phyloP scores from a whole-genome alignment of 495 filamentous ascomycete genomes.

The Cercophora samala region DNA sequence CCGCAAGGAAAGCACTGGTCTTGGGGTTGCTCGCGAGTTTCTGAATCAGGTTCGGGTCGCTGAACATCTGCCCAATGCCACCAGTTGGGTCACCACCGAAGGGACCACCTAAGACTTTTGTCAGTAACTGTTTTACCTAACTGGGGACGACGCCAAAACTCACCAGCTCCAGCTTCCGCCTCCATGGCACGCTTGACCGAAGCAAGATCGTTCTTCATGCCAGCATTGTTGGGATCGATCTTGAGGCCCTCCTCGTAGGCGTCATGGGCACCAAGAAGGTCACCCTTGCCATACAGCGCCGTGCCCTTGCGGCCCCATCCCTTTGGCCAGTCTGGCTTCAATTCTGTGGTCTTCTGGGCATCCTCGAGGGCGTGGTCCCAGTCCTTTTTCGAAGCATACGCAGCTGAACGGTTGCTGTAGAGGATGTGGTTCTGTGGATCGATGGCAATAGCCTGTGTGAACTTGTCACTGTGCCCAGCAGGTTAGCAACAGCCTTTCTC shows the following conservation, averaged over 20 bases:
- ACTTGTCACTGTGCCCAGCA: constrained; percentile 65
- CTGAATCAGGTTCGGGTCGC: constrained; percentile 80
- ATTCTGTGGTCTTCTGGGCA: constrained; percentile 84
- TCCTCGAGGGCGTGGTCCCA: constrained; percentile 82
- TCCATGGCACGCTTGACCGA: constrained; percentile 86
- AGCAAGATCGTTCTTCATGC: constrained; percentile 82
- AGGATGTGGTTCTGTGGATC: constrained; percentile 90
- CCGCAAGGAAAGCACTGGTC: constrained; percentile 79
- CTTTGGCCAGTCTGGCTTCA: constrained; percentile 98
- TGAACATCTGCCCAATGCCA: constrained; percentile 87
- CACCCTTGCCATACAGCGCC: constrained; percentile 79
- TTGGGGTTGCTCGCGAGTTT: constrained; percentile 94
- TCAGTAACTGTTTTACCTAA: not conserved
- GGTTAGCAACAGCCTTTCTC: not conserved
- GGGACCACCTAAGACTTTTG: constrained; percentile 41
- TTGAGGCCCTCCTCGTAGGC: constrained; percentile 91
- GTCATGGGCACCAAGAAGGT: constrained; percentile 78
- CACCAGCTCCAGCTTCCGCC: constrained; percentile 67
- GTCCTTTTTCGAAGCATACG: constrained; percentile 87
- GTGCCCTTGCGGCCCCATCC: constrained; percentile 91
- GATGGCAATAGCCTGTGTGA: constrained; percentile 87
- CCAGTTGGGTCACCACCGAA: constrained; percentile 56
- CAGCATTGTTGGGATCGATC: constrained; percentile 84
- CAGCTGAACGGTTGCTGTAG: constrained; percentile 95
- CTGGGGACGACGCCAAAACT: not conserved